These are phyloP conservation scores for Talaromyces sp. DNA, from an alignment of 2,329 filamentous ascomycete species.

Conservation along the genomic window DNA sequence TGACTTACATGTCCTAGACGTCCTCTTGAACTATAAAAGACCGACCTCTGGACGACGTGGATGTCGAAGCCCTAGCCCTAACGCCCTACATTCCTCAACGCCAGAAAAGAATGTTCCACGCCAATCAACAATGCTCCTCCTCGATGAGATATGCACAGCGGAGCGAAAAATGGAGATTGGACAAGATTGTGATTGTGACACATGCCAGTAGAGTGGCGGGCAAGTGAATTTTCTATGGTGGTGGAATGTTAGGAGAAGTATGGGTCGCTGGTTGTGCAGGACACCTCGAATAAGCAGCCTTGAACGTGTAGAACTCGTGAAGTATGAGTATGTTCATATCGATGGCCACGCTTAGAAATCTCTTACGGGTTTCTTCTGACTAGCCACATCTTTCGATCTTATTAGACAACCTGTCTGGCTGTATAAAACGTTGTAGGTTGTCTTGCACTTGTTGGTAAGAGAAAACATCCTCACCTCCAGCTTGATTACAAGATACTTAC, in stretches of 20 bases:
- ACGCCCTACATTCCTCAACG: constrained; percentile 6
- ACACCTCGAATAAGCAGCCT: not conserved
- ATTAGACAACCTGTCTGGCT: not conserved
- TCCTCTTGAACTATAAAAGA: not conserved
- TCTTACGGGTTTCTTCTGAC: not conserved
- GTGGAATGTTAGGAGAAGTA: not conserved
- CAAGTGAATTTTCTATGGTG: not conserved
- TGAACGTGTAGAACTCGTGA: not conserved
- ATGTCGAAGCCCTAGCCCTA: not conserved
- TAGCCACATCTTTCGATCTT: not conserved
- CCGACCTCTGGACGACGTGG: not conserved
- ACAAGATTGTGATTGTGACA: not conserved
- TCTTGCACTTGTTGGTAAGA: not conserved
- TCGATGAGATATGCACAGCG: not conserved
- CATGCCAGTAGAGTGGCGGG: constrained; percentile 4
- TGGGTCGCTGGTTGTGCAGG: not conserved
- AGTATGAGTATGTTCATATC: not conserved
- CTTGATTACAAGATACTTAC: not conserved
- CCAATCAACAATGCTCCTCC: not conserved
- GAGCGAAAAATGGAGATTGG: not conserved
- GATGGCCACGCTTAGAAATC: not conserved
- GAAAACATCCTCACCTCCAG: not conserved
- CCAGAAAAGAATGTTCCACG: not conserved
- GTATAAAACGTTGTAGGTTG: not conserved
- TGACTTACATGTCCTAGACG: not conserved